These are phyloP conservation scores for Pinus taeda DNA, from an alignment of 75 land plant species.

Conservation along the genomic window DNA sequence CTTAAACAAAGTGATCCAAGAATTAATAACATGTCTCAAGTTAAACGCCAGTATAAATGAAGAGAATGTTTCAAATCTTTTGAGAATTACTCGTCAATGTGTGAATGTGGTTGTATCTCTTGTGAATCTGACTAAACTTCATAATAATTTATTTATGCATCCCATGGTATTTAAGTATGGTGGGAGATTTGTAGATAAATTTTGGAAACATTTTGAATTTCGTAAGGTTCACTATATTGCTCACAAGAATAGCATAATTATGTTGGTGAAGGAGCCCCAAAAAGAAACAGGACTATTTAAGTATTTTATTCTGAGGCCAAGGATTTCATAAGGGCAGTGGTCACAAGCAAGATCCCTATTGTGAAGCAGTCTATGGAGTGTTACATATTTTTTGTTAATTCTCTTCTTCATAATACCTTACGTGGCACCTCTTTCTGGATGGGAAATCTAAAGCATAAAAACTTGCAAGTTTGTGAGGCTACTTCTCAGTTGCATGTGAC, in stretches of 20 bases:
- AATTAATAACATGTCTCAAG: constrained; percentile 36
- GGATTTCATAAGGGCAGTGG: constrained; percentile 67
- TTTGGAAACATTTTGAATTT: constrained; percentile 76
- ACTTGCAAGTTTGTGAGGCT: constrained; percentile 73
- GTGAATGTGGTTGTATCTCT: constrained; percentile 76
- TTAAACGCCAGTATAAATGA: constrained; percentile 21
- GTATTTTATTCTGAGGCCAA: constrained; percentile 92
- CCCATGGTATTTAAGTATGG: constrained; percentile 85
- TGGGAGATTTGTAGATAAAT: constrained; percentile 82
- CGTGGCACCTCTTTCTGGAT: constrained; percentile 82
- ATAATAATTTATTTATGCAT: constrained; percentile 79
- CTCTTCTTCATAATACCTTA: constrained; percentile 64
- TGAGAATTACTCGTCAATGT: constrained; percentile 36
- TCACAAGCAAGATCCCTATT: constrained; percentile 79
- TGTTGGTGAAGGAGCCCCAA: constrained; percentile 84
- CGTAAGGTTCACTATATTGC: constrained; percentile 44
- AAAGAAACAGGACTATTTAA: constrained; percentile 86
- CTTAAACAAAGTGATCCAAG: constrained; percentile 64
- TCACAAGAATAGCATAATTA: constrained; percentile 53
- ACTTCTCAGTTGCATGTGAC: constrained; percentile 65
- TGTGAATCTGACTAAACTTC: constrained; percentile 57
- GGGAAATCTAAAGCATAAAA: constrained; percentile 90
- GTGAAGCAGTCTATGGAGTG: constrained; percentile 91
- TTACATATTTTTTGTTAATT: constrained; percentile 79
- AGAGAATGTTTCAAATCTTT: constrained; percentile 29